Base-by-base conservation (phyloP, 2,329 filamentous ascomycete species). In the Ophiostoma sp. region DNA sequence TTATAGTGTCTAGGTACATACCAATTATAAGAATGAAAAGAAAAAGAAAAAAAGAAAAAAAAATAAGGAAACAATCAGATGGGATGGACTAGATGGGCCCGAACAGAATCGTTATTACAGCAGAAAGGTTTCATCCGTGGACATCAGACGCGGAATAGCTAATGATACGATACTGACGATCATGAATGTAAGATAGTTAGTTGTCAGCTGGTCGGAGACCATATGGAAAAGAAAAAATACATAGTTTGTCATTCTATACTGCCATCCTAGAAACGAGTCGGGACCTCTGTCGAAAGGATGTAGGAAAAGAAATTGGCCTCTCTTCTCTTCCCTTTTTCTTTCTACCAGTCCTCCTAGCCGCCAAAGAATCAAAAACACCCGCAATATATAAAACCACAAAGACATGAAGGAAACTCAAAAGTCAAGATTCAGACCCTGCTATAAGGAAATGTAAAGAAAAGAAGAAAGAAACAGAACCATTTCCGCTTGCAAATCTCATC, bases 321-420 rank as follows among this genome's bases (percentile, higher is more conserved):
- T 44, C 40, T 27, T 44, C 65, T 58, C 36, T 36, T 58, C 38
- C 18, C 27, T 27, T 64, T 42, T 49, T 52, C 36, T 65, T 52
- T 36, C 36, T 14, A 36, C 27, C 47, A 42, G 41, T 67, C 65
- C 27, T 27, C 27, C 42, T 18, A 36, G 14, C 65, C 27, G 44
- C 62, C 47, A 40, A 65, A 44, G 45, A 27, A 27, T 1, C 27
- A 66, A 66, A 52, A 40, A 66, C 64, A 67, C n/a, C 52, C 44
- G 14, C 16, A 62, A 52, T 52, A 55, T 27, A 36, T 5, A 9
- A 12, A 55, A 27, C 18, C 7, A 18, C 8, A 36, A 36, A 27
- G 27, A 55, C 7, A 18, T 18, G 27, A 55, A 7, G 27, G 8
- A 55, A 49, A 49, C 12, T 7, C 18, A 49, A 49, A 4, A 27